Base-by-base conservation (phyloP, 1,139 yeast species). In the Kluyveromyces marxianus region DNA sequence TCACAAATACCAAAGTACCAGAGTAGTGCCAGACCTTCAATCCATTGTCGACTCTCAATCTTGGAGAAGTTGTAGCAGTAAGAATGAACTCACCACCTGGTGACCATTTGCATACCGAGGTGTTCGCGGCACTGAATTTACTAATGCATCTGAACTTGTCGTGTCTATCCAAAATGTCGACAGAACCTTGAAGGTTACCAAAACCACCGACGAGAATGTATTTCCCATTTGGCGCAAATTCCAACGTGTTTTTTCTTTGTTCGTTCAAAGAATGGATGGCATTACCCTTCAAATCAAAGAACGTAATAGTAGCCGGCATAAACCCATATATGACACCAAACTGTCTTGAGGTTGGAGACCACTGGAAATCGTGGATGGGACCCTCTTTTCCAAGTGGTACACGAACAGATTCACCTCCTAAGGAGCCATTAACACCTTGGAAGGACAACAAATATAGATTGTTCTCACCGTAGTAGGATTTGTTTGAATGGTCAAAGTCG, bases 311-410 rank as follows among this genome's bases (percentile, higher is more conserved):
- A 28, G 97, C 88, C 2, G 99, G 99, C 98, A 94, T 94, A 68
- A 77, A 90, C 34, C 98, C 99, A 63, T 90, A 90, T 50, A 86
- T 89, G 43, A 92, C 98, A 49, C 97, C 97, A 70, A 94, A 94
- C 70, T 92, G 97, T 58, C 96, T 77, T 25, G 96, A 88, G 45
- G 90, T 81, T 50, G 97, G 97, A 29, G 96, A 85, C 99, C 99
- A 94, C 32, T 95, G 83, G 54, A 92, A 85, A 65, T 92, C 98
- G 68, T 94, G 97, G 56, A 94, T 89, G 40, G 98, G 97, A 28
- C 98, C 98, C 59, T 88, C 96, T 60, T 86, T 83, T 51, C 85
- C 88, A 58, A 94, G 78, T 49, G 81, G 78, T 57, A 94, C 90
- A 60, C 96, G 76, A 40, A 92, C 86, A 60, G 92, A 96, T 62